Percentiles rank a stretch among this genome's conserved stretches.
These are phyloP conservation scores for Globisporangium radiosum DNA, from an alignment of 352 stramenopile species.

Conservation along the genomic window DNA sequence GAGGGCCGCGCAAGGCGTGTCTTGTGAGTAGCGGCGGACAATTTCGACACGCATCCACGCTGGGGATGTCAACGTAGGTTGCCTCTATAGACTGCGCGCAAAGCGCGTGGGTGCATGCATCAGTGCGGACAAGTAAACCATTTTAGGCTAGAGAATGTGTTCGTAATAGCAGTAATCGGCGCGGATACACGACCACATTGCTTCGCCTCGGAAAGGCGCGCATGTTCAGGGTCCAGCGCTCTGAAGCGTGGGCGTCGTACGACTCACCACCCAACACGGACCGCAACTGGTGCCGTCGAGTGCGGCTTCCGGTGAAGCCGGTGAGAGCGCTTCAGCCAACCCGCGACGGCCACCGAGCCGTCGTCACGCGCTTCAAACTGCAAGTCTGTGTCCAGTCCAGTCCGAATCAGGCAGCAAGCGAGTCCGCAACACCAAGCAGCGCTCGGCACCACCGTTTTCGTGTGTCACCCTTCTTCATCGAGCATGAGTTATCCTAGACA, in stretches of 20 bases:
- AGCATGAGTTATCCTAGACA: too few relatives aligned
- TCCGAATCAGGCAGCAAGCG: too few relatives aligned
- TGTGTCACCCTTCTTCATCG: too few relatives aligned
- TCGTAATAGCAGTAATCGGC: background rate
- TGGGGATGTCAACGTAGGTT: too few relatives aligned
- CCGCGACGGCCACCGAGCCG: background rate
- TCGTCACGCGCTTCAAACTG: background rate
- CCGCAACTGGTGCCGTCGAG: background rate
- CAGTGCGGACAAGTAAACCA: background rate
- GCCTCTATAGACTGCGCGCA: too few relatives aligned
- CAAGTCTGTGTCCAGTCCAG: background rate
- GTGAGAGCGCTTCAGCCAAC: background rate
- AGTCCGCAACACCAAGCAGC: background rate
- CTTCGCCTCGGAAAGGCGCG: slow-evolving; percentile 12
- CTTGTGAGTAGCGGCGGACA: too few relatives aligned
- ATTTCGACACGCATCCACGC: too few relatives aligned
- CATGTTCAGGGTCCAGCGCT: background rate
- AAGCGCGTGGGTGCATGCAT: too few relatives aligned
- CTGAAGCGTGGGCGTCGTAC: background rate
- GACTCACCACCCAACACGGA: background rate
- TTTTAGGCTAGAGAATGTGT: background rate
- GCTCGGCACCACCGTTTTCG: background rate
- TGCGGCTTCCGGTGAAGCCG: too few relatives aligned
- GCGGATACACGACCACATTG: slow-evolving; percentile 5
- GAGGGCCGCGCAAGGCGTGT: too few relatives aligned